A percentile compares a stretch with the other conserved stretches of the same genome.
phyloP scores from a whole-genome alignment of 257 asterid species.

The Paulownia fortunei region DNA sequence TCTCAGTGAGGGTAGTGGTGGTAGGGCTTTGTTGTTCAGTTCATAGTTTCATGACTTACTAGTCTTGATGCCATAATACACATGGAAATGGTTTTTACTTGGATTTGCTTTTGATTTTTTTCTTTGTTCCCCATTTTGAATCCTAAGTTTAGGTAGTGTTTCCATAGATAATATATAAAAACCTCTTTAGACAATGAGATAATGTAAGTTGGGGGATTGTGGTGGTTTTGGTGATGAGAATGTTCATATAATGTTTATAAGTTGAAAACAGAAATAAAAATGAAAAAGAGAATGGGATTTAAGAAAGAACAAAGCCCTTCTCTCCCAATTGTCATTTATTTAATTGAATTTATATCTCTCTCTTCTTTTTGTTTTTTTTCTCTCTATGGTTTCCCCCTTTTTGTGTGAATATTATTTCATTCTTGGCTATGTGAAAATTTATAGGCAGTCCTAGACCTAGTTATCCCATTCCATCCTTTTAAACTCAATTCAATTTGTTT shows the following conservation, averaged over 20 bases:
- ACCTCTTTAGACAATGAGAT: constrained; percentile 36
- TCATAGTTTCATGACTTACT: constrained; percentile 40
- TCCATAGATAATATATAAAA: constrained; percentile 43
- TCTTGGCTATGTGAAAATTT: too few relatives aligned
- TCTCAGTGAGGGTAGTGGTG: background rate
- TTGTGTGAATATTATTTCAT: background rate
- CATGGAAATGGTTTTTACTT: constrained; percentile 43
- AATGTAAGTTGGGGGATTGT: constrained; percentile 36
- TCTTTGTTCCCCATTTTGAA: constrained; percentile 24
- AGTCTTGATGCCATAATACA: constrained; percentile 49
- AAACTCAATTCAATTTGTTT: background rate
- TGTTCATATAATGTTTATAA: constrained; percentile 53
- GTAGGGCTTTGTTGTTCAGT: constrained; percentile 18
- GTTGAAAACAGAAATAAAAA: constrained; percentile 44
- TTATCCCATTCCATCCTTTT: background rate
- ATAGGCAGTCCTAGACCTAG: too few relatives aligned
- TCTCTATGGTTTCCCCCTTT: background rate
- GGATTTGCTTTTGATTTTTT: constrained; percentile 22
- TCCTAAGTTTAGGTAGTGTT: constrained; percentile 52
- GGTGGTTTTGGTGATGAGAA: constrained; percentile 32
- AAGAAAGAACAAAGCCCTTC: constrained; percentile 5
- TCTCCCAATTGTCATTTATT: background rate
- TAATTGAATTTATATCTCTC: background rate
- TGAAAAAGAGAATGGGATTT: constrained; percentile 28
- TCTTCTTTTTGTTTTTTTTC: background rate